Base-by-base conservation (phyloP, 208 protist genomes). In the Leishmania lainsoni region DNA sequence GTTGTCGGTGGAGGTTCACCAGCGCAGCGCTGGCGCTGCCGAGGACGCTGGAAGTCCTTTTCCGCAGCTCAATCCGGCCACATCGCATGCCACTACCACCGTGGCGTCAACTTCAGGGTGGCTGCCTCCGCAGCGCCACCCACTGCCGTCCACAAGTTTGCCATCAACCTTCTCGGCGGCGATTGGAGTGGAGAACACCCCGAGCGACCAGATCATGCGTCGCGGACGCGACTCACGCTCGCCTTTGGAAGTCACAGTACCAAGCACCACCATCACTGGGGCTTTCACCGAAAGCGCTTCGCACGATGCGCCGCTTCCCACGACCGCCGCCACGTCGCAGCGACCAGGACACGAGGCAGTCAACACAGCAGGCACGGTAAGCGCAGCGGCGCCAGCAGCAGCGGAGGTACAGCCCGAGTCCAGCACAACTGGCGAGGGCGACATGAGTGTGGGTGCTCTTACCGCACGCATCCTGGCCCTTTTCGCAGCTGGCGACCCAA, bases 391-490 rank as follows among this genome's bases (percentile, higher is more conserved):
- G 8, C 16, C 65, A 70, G 65, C n/a, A 9, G 65, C 65, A 48
- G 42, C 35, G 16, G 74, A 5, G 52, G 52, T 10, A 35, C 29
- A 20, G 16, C 26, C 69, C 17, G 48, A 51, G 26, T 10, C 39
- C 20, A 51, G 20, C 42, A 29, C 35, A 52, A 5, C 12, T 10
- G n/a, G 45, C 69, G 69, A 73, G 71, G 69, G 29, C 20, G 48
- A 35, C 5, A 56, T 9, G 22, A 39, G 66, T 32, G 16, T 89
- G 22, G 85, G 84, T 4, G 80, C 58, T 10, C 76, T 87, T 58
- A 86, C 80, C 9, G 78, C 72, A 35, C 85, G 88, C 66, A 89
- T 91, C 35, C 52, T 83, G 26, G 87, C 75, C 17, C 83, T 91
- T 52, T 91, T 90, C 59, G 80, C 81, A 16, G 58, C 69, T 48